These are phyloP conservation scores for Collybia sp. DNA, from an alignment of 768 basidiomycete genomes.

Conservation along the genomic window DNA sequence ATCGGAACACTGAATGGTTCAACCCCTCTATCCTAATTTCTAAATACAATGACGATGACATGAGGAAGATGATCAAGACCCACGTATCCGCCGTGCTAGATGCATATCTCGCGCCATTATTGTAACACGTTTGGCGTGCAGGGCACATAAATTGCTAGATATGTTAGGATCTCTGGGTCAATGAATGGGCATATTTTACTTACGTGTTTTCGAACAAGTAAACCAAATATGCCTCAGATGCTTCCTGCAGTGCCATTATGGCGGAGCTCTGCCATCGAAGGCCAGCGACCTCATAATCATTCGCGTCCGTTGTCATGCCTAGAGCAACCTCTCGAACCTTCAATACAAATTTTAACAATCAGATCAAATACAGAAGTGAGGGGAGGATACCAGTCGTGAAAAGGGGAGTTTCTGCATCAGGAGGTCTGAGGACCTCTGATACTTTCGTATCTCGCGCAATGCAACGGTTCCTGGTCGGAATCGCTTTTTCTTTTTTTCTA, in stretches of 20 bases:
- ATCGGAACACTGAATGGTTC: too few relatives aligned
- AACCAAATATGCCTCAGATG: conserved; percentile 91
- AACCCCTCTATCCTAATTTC: too few relatives aligned
- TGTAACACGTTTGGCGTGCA: conserved; percentile 97
- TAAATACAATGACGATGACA: too few relatives aligned
- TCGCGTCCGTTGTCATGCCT: conserved; percentile 82
- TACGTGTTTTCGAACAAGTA: conserved; percentile 98
- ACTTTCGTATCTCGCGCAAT: conserved; percentile 88
- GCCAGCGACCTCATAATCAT: conserved; percentile 51
- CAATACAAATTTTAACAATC: not conserved
- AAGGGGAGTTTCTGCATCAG: conserved; percentile 87
- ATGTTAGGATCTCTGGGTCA: conserved; percentile 3
- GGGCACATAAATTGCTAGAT: conserved; percentile 86
- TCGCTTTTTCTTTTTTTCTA: conserved; percentile 47
- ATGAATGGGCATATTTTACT: conserved; percentile 30
- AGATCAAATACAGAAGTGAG: not conserved
- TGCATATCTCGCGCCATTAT: conserved; percentile 98
- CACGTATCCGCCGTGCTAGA: conserved; percentile 91
- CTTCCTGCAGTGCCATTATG: conserved; percentile 91
- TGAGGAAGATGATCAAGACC: too few relatives aligned
- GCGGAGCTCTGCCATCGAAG: conserved; percentile 97
- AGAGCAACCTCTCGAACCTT: conserved; percentile 94
- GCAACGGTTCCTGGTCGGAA: conserved; percentile 90
- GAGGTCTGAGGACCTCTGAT: conserved; percentile 90
- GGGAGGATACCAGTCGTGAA: conserved; percentile 73